Evolutionary conservation across 495 filamentous ascomycete genomes (phyloP), one percentile per base, ranked within the genome.

Genomic region (Hapsidospora chrysogenum): DNA sequence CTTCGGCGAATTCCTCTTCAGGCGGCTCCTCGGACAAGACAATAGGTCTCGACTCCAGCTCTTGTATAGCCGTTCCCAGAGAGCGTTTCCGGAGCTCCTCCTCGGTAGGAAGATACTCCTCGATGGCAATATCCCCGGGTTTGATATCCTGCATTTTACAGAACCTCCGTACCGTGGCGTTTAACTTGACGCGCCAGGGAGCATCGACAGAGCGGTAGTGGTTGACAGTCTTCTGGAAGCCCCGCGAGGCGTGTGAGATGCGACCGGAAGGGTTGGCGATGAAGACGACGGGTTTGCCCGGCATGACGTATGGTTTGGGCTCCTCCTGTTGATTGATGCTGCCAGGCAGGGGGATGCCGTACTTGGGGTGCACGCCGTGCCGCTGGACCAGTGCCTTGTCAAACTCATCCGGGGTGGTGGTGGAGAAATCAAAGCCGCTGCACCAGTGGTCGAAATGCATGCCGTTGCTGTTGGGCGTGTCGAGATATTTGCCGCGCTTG

Each of bases 361-460:
- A 51, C 11, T 44, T 50, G 0, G 61, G 61, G 29, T 66, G 63
- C 8, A 66, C 37, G 10, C 38, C 44, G 42, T 63, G 48, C 41
- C 60, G 63, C 36, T 50, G 54, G 8, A 65, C 41, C 13, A 60
- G 36, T 1, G 45, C 48, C 15, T 53, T 40, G 41, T 65, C 60
- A n/a, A 66, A 41, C 13, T 59, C 55, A 14, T 50, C 48, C 6
- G 47, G 51, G 9, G 44, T 51, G 22, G 51, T 53, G 15, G 53
- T 44, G 16, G 58, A 60, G 17, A 46, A 51, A 35, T 66, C 61
- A 46, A 60, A 64, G 26, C 45, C 52, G 29, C 45, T 52, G 29
- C 52, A 46, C 3, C 51, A 52, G 26, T 56, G 55, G 40, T 66
- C 63, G 37, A 56, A 32, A 40, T 61, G 62, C 40, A 60, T 42